A percentile compares a stretch with the other conserved stretches of the same genome.
phyloP scores from a whole-genome alignment of 73 alveolate genomes.

The Tetrahymena borealis region DNA sequence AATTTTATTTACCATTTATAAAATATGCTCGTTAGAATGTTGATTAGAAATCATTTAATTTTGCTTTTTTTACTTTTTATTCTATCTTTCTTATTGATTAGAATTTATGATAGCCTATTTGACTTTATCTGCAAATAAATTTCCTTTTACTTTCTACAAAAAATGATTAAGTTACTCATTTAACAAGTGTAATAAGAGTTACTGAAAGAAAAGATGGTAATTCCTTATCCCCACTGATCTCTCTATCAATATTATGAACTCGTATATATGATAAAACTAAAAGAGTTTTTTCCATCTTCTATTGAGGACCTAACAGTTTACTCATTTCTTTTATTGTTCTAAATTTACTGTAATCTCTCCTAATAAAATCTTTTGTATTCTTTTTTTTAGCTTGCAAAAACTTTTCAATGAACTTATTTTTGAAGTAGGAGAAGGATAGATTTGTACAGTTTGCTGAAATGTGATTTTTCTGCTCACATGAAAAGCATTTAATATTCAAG shows the following conservation, averaged over 20 bases:
- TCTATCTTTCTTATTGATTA: no score
- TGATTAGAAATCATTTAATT: no score
- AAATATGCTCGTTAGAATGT: no score
- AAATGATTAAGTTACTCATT: no score
- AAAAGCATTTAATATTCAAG: neutral
- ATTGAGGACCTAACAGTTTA: neutral
- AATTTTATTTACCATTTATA: no score
- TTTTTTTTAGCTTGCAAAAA: neutral
- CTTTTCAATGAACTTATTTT: neutral
- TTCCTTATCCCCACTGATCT: neutral
- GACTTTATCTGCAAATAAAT: no score
- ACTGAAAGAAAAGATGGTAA: no score
- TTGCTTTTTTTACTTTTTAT: no score
- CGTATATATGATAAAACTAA: neutral
- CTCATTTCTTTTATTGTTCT: neutral
- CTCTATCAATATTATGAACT: neutral
- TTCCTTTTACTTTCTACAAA: no score
- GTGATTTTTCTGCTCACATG: neutral
- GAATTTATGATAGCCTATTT: no score
- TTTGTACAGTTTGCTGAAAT: neutral
- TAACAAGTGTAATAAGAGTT: no score
- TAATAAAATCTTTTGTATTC: neutral
- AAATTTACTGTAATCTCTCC: neutral
- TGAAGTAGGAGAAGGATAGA: neutral
- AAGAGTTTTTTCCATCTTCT: neutral